Base-by-base conservation (phyloP, 1,139 yeast species). In the Suhomyces bribrorum region DNA sequence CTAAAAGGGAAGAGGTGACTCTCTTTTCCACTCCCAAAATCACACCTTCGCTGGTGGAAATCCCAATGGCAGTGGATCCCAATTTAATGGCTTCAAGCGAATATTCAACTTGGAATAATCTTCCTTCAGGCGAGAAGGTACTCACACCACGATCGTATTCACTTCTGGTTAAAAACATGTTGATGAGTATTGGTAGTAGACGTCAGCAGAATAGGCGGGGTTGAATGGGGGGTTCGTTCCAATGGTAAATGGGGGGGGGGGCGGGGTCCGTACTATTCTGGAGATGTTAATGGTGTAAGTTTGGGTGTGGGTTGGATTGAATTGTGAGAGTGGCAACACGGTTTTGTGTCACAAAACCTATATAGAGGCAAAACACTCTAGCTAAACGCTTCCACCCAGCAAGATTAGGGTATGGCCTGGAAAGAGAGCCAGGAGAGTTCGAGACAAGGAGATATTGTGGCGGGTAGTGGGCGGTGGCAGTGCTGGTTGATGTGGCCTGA, bases 121-220 rank as follows among this genome's bases (percentile, higher is more conserved):
- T 86, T 23, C 99, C 99, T 64, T 94, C 99, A 12, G 99, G 99
- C 1, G 97, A 90, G 66, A 94, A 94, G 6, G 98, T 92, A 58
- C 95, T 86, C 40, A 94, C 98, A 48, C 98, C 98, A 66, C 99
- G 86, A 62, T 94, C 99, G 66, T 94, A 94, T 75, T 94, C 99
- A 69, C 96, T 86, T 83, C 99, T 83, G 17, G 98, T 94, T 54
- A 94, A 79, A 69, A 94, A 94, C 99, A 92, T 92, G 37, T 37
- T 31, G 22, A 29, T n/a, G 6, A 20, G 8, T n/a, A n/a, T n/a
- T n/a, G n/a, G n/a, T n/a, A n/a, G n/a, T n/a, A n/a, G n/a, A n/a
- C n/a, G n/a, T n/a, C n/a, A n/a, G n/a, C n/a, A n/a, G n/a, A n/a
- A n/a, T n/a, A n/a, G n/a, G n/a, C n/a, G n/a, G n/a, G n/a, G n/a